Evolutionary conservation across 352 stramenopile genomes (phyloP).

Genomic region (Phytophthora niederhauseri): DNA sequence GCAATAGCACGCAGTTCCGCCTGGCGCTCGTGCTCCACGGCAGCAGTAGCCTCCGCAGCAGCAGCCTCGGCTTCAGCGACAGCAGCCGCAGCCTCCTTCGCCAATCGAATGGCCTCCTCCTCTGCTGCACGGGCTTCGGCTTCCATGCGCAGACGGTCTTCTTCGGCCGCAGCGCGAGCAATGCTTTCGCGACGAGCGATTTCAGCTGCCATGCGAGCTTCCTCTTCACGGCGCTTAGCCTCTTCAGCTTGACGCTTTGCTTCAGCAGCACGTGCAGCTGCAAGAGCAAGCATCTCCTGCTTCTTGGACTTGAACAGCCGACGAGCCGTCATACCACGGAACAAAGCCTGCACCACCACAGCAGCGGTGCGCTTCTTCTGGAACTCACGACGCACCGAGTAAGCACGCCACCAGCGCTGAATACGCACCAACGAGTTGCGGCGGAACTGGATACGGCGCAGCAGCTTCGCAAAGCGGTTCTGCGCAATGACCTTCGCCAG

Average conservation of each 20-base stretch:
- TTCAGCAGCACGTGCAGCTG: slow-evolving; percentile 74
- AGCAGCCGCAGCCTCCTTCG: slow-evolving; percentile 66
- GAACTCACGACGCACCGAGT: slow-evolving; percentile 75
- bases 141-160: slow-evolving; percentile 79
- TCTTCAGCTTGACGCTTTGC: slow-evolving; percentile 78
- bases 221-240: slow-evolving; percentile 83
- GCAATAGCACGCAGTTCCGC: slow-evolving; percentile 82
- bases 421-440: slow-evolving; percentile 60
- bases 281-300: slow-evolving; percentile 82
- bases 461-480: slow-evolving; percentile 68
- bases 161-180: slow-evolving; percentile 62
- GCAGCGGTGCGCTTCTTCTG: slow-evolving; percentile 82
- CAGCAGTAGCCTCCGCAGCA: slow-evolving; percentile 75
- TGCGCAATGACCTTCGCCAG: slow-evolving; percentile 78
- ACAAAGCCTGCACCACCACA: slow-evolving; percentile 78
- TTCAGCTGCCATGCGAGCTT: slow-evolving; percentile 63
- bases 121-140: slow-evolving; percentile 76
- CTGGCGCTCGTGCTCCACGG: slow-evolving; percentile 82
- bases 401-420: slow-evolving; percentile 86
- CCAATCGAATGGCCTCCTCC: slow-evolving; percentile 71
- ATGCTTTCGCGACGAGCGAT: slow-evolving; percentile 76
- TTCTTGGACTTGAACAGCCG: slow-evolving; percentile 86
- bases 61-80: slow-evolving; percentile 63
- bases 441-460: slow-evolving; percentile 67
- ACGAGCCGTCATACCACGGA: slow-evolving; percentile 79